Percentiles rank a stretch among this genome's conserved stretches.
Conservation (phyloP, 108 stramenopile species). For the Cyclotella sp. region DNA sequence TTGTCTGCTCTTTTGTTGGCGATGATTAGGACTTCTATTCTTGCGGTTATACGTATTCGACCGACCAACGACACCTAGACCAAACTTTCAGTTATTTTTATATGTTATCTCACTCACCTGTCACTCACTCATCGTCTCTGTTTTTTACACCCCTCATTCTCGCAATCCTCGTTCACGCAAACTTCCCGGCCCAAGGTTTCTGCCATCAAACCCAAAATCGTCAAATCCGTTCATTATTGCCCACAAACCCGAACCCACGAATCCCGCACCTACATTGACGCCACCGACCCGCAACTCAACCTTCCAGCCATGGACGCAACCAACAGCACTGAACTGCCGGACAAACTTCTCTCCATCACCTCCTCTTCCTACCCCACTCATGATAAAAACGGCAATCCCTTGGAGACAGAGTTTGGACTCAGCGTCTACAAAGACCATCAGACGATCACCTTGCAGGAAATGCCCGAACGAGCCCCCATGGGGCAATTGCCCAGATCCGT, state of each 20-base stretch:
- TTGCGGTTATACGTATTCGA: background rate
- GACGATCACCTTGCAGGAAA: constrained; percentile 96
- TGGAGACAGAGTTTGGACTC: constrained; percentile 98
- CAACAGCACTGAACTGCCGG: constrained; percentile 71
- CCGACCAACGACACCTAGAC: no score
- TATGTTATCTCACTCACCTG: no score
- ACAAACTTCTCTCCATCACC: constrained; percentile 81
- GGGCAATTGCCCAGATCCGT: constrained; percentile 98
- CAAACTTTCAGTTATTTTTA: background rate
- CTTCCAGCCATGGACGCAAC: constrained; percentile 74
- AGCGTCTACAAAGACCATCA: constrained; percentile 97
- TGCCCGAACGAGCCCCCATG: constrained; percentile 97
- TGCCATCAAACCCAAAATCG: constrained; percentile 96
- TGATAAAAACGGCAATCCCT: constrained; percentile 88
- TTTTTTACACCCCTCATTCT: background rate
- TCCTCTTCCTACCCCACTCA: constrained; percentile 89
- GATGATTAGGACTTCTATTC: background rate
- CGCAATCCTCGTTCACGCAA: background rate
- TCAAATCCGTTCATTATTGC: constrained; percentile 96
- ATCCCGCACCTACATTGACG: constrained; percentile 92
- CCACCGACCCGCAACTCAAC: constrained; percentile 95
- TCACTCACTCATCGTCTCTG: background rate
- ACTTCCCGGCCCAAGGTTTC: constrained; percentile 60
- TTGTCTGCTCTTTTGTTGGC: no score
- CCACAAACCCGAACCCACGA: constrained; percentile 84